phyloP scores from a whole-genome alignment of 257 asterid genomes.

The Nicotiana obtusifolia region DNA sequence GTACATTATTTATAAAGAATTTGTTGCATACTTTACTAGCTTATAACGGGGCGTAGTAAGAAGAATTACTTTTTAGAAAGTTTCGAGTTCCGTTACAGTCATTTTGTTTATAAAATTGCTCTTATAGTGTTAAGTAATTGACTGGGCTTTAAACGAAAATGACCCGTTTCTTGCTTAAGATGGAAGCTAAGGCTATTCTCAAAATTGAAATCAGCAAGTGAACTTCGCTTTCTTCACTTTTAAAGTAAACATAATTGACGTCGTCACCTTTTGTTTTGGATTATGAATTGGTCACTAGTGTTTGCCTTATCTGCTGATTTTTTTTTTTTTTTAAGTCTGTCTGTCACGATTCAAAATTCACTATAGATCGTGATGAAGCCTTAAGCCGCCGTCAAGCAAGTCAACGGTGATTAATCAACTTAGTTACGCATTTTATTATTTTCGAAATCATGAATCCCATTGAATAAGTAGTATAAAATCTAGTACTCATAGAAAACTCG shows the following conservation, averaged over 20 bases:
- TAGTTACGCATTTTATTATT: no score
- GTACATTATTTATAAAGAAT: no score
- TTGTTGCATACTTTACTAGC: no score
- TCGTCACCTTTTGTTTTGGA: background rate
- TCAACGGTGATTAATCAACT: no score
- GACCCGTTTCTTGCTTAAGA: conserved; percentile 13
- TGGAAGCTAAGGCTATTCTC: conserved; percentile 10
- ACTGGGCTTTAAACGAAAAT: background rate
- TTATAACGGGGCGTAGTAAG: no score
- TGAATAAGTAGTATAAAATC: no score
- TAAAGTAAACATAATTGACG: background rate
- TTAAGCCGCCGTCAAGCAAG: no score
- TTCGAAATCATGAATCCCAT: no score
- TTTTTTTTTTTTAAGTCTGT: background rate
- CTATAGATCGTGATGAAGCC: no score
- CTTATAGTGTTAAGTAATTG: background rate
- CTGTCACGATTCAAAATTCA: no score
- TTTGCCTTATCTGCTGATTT: background rate
- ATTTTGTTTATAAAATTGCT: background rate
- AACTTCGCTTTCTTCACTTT: conserved; percentile 13
- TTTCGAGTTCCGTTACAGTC: background rate
- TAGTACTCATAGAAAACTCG: no score
- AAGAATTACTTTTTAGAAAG: no score
- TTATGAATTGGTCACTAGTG: background rate
- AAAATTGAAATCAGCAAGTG: background rate